phyloP scores from a whole-genome alignment of 805 yeast species.

The Metschnikowia proteae region DNA sequence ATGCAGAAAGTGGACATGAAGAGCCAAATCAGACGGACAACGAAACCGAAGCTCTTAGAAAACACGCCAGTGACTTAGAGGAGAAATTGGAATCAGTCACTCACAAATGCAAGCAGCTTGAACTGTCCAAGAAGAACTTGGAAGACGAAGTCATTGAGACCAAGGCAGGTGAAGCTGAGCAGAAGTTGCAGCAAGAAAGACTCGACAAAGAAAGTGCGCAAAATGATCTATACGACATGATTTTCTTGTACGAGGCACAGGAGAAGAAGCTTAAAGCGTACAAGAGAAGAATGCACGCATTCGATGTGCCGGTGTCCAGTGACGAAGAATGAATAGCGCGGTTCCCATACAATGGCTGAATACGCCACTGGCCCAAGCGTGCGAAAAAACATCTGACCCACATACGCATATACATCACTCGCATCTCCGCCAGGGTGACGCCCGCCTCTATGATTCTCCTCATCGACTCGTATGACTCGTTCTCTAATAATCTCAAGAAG shows the following conservation, averaged over 20 bases:
- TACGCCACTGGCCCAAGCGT: not conserved
- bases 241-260: slow-evolving; percentile 71
- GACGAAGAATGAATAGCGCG: slow-evolving; percentile 46
- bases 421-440: slow-evolving; percentile 1
- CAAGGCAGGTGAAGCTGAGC: not conserved
- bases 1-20: not conserved
- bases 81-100: not conserved
- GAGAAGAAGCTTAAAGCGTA: slow-evolving; percentile 64
- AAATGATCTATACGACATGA: slow-evolving; percentile 38
- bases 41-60: not conserved
- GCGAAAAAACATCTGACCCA: not conserved
- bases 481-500: slow-evolving; percentile 74
- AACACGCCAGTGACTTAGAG: not conserved
- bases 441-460: slow-evolving; percentile 48
- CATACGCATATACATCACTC: not conserved
- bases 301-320: slow-evolving; percentile 63
- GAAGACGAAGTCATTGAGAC: not conserved
- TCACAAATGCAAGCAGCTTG: not conserved
- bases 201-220: slow-evolving; percentile 1
- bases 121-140: not conserved
- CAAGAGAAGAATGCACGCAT: slow-evolving; percentile 45
- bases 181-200: not conserved
- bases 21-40: not conserved
- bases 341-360: not conserved
- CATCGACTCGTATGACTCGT: slow-evolving; percentile 93